Evolutionary conservation across 495 filamentous ascomycete genomes (phyloP).

Genomic region (Annulohypoxylon maeteangense): DNA sequence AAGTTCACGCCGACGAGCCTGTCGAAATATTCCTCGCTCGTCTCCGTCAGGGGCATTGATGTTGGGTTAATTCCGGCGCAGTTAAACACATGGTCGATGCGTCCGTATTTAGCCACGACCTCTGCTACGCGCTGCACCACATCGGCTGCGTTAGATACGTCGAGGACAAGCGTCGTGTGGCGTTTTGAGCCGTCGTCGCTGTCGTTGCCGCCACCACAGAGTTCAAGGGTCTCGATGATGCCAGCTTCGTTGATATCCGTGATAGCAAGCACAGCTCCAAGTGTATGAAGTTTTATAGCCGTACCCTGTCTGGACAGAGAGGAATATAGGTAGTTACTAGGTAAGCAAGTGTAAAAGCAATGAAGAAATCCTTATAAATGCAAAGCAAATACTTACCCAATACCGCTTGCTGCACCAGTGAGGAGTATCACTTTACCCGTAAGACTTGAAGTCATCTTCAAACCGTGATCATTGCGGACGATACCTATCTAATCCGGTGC

Average conservation of each 20-base stretch:
- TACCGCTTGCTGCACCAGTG: constrained; percentile 65
- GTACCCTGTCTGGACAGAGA: constrained; percentile 54
- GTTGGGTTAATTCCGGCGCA: constrained; percentile 64
- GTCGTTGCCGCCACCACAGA: constrained; percentile 26
- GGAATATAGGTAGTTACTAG: neutral
- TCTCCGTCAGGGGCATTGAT: constrained; percentile 49
- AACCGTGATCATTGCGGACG: too few species aligned
- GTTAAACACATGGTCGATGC: constrained; percentile 62
- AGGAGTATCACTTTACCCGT: constrained; percentile 57
- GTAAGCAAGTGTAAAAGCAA: neutral
- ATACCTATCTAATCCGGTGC: too few species aligned
- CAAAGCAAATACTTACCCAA: constrained; percentile 56
- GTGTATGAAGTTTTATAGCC: constrained; percentile 53
- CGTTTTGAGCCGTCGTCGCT: constrained; percentile 13
- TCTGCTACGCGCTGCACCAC: constrained; percentile 46
- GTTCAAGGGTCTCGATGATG: constrained; percentile 36
- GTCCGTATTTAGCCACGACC: constrained; percentile 46
- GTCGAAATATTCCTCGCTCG: constrained; percentile 42
- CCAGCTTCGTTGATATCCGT: constrained; percentile 54
- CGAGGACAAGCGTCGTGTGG: constrained; percentile 49
- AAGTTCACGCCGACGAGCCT: constrained; percentile 48
- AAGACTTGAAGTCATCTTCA: constrained; percentile 49
- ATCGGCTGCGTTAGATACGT: constrained; percentile 48
- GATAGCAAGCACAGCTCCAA: constrained; percentile 59
- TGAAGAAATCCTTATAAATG: neutral